Evolutionary conservation across 2,329 filamentous ascomycete genomes (phyloP), one percentile per base, ranked within the genome.

Genomic region (Penicillium sp.): DNA sequence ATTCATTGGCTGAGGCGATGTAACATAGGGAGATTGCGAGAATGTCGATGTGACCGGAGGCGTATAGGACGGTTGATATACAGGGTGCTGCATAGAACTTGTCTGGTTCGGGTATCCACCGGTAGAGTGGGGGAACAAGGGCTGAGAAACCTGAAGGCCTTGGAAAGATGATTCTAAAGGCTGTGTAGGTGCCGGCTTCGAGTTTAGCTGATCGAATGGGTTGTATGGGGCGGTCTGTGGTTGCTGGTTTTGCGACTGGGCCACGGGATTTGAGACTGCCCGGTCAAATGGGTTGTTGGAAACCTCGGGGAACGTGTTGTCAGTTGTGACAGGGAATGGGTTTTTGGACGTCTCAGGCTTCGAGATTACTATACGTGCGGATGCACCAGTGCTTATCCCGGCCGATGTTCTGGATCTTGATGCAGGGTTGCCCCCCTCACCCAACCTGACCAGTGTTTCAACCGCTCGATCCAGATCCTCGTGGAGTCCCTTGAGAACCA

Each of bases 381-480:
- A 57, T 25, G 66, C 66, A 17, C 63, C 62, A 27, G 50, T 64
- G 17, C 58, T 62, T 19, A 57, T 61, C 25, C 63, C 62, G 55
- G 82, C 72, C n/a, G 86, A 81, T 3, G 86, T 85, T 67, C 84
- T 73, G 12, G 83, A 81, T 52, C 81, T 78, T 35, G 82, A 81
- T 13, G 76, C 70, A n/a, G 81, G 79, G 33, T 81, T 69, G 38
- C 73, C 78, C 38, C 70, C 87, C 70, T 96, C 92, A 27, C 93
- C 93, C 39, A 97, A 77, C 64, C 91, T 85, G 56, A 94, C 86
- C 68, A 99, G 77, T 19, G 91, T 86, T 74, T 97, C 93, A 44
- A 97, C 86, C 0, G 93, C 87, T 73, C 86, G 89, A 66, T 97
- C 91, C 57, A 99, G 71, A 69, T 94, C 93, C 4, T 93, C 93